Conservation (phyloP, 2,329 filamentous ascomycete species). For the Trichoderma afroharzianum region DNA sequence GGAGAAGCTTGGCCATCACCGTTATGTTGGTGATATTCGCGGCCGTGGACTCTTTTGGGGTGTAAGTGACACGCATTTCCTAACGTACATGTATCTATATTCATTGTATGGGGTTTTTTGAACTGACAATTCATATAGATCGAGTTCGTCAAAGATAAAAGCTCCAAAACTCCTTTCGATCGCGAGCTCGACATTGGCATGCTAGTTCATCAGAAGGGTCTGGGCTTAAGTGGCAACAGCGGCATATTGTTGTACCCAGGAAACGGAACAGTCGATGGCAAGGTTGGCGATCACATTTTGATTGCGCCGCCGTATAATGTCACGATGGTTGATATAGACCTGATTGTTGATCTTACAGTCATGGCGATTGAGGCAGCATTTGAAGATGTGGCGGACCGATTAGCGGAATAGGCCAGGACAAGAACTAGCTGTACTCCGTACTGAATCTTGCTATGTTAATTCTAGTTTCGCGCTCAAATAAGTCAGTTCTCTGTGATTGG, state of each 20-base stretch:
- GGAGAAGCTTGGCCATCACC: slow-evolving; percentile 30
- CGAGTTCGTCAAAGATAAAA: slow-evolving; percentile 42
- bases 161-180: slow-evolving; percentile 35
- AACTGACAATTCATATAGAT: neutral
- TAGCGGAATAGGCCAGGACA: neutral
- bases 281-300: neutral
- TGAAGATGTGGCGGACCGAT: neutral
- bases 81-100: accelerated
- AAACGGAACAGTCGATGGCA: neutral
- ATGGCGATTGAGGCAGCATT: neutral
- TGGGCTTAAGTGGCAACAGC: neutral
- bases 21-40: slow-evolving; percentile 57
- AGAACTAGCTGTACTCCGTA: neutral
- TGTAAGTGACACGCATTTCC: slow-evolving; percentile 19
- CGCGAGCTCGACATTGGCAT: neutral
- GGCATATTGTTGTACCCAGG: neutral
- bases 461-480: neutral
- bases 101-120: neutral
- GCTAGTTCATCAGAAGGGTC: neutral
- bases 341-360: neutral
- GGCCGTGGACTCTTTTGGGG: slow-evolving; percentile 54
- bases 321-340: neutral
- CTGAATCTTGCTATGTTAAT: neutral
- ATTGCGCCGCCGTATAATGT: neutral
- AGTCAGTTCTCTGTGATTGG: neutral